A percentile compares a stretch with the other conserved stretches of the same genome.
Evolutionary conservation across 139 green algal species (phyloP).

Genomic region (Ettlia oleoabundans): DNA sequence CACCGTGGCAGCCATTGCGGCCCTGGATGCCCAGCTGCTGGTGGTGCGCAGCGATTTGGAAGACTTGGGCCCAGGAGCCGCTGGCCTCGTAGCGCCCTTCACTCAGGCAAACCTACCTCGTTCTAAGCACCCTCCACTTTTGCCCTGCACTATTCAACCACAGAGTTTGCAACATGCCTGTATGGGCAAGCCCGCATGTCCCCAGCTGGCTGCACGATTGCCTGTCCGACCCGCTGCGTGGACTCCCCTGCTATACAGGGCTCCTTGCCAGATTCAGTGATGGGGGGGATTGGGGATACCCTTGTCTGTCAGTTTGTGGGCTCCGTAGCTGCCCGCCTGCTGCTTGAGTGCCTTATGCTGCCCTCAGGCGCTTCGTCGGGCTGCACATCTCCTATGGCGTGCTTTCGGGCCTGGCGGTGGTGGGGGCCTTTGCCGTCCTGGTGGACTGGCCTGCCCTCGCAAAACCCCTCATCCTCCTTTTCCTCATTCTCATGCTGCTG

Average conservation of each 20-base stretch:
- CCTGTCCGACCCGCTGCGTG: no score
- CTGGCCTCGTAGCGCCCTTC: neutral
- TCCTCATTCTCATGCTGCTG: constrained; percentile 19
- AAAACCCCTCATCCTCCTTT: constrained; percentile 1
- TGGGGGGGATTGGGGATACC: no score
- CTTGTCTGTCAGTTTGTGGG: neutral
- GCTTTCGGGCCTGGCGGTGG: neutral
- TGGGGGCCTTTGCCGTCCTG: neutral
- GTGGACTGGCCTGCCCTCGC: neutral
- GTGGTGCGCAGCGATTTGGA: neutral
- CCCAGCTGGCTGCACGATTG: no score
- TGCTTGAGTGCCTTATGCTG: neutral
- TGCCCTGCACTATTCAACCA: neutral
- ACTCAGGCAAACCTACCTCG: neutral
- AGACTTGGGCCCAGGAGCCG: neutral
- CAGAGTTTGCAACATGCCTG: neutral
- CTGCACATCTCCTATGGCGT: constrained; percentile 2
- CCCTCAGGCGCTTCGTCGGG: neutral
- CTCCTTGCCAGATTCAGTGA: no score
- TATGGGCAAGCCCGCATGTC: no score
- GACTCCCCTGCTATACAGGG: no score
- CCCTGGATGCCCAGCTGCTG: neutral
- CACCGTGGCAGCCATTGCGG: neutral
- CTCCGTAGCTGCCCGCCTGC: neutral
- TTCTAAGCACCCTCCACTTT: neutral